A percentile compares a stretch with the other conserved stretches of the same genome.
These are phyloP conservation scores for Xanthoconium stramineum DNA, from an alignment of 768 basidiomycete species.

Conservation along the genomic window DNA sequence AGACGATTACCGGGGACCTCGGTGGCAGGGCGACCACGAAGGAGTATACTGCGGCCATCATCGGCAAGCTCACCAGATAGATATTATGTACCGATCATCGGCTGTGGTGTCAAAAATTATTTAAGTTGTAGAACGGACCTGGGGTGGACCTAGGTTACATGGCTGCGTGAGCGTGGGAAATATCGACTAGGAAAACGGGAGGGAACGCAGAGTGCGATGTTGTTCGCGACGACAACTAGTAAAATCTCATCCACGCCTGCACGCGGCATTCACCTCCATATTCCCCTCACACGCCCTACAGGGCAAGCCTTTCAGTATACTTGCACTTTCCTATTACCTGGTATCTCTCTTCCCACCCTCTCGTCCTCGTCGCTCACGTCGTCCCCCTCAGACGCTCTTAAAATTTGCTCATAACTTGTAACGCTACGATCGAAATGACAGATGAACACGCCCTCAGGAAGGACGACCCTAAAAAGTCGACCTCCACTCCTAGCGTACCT, in stretches of 20 bases:
- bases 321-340: conserved; percentile 43
- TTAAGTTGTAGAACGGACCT: conserved; percentile 3
- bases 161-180: conserved; percentile 29
- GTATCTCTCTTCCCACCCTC: conserved; percentile 30
- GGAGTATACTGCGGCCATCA: conserved; percentile 88
- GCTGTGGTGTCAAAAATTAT: conserved; percentile 1
- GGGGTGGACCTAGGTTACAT: too few species aligned
- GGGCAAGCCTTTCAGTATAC: conserved; percentile 70
- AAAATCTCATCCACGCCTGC: conserved; percentile 48
- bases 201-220: conserved; percentile 1
- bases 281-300: conserved; percentile 81
- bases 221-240: conserved; percentile 43
- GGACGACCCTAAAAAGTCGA: conserved; percentile 67
- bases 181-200: conserved; percentile 14
- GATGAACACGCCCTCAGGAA: conserved; percentile 68
- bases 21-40: conserved; percentile 89
- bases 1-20: conserved; percentile 90
- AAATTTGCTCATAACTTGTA: conserved; percentile 40
- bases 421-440: conserved; percentile 84
- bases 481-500: conserved; percentile 41
- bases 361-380: conserved; percentile 20
- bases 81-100: conserved; percentile 5
- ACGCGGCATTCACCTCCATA: conserved; percentile 55
- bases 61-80: conserved; percentile 54
- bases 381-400: conserved; percentile 42